These are phyloP conservation scores for Talaromyces wortmannii DNA, from an alignment of 495 filamentous ascomycete genomes.

Conservation along the genomic window DNA sequence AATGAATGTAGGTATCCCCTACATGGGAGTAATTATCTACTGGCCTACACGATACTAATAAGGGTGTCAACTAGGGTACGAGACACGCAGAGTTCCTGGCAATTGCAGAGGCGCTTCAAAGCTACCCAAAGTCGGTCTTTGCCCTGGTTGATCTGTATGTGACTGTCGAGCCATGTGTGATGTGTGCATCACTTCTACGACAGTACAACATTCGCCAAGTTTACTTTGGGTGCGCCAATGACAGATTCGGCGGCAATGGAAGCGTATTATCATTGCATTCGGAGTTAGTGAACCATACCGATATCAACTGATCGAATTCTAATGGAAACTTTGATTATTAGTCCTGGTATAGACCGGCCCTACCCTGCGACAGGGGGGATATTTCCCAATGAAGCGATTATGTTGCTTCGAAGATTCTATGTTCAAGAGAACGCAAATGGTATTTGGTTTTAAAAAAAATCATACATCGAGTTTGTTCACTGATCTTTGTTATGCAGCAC, in stretches of 20 bases:
- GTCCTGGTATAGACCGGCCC: slow-evolving; percentile 55
- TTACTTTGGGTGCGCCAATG: slow-evolving; percentile 92
- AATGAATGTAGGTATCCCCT: slow-evolving; percentile 48
- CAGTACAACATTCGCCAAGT: slow-evolving; percentile 78
- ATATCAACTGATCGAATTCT: not conserved
- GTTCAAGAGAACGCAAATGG: slow-evolving; percentile 92
- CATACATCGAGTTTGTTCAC: not conserved
- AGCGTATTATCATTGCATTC: slow-evolving; percentile 82
- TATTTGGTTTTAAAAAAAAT: slow-evolving; percentile 15
- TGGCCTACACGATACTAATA: not conserved
- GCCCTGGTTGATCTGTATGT: slow-evolving; percentile 79
- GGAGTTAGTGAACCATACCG: slow-evolving; percentile 42
- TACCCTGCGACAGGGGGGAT: slow-evolving; percentile 77
- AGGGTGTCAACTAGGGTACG: slow-evolving; percentile 57
- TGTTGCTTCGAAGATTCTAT: slow-evolving; percentile 86
- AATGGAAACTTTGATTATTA: slow-evolving; percentile 10
- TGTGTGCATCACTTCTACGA: slow-evolving; percentile 90
- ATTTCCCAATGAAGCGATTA: slow-evolving; percentile 82
- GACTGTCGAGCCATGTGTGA: slow-evolving; percentile 95
- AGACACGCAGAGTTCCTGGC: slow-evolving; percentile 92
- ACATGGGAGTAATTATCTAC: not conserved
- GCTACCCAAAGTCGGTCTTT: slow-evolving; percentile 53
- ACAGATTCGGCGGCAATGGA: slow-evolving; percentile 92
- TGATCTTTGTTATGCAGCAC: slow-evolving; percentile 32
- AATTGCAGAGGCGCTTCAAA: slow-evolving; percentile 54